Conservation (phyloP, 805 yeast species). For the Sugiyamaella qingdaonensis region DNA sequence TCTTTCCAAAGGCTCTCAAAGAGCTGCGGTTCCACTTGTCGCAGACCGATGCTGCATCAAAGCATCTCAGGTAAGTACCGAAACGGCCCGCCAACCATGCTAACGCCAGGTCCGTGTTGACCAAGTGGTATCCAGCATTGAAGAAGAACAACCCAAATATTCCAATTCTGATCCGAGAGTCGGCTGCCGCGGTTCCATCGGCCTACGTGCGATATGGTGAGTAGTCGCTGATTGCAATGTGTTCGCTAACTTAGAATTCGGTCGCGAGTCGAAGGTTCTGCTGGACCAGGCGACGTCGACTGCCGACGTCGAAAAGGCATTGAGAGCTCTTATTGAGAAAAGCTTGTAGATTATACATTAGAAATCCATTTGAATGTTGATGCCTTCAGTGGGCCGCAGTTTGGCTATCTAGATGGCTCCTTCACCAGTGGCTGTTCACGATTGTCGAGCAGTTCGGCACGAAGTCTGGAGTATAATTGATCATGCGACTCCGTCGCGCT, state of each 20-base stretch:
- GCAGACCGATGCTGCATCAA: slow-evolving; percentile 70
- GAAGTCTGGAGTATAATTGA: background rate
- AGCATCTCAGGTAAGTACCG: slow-evolving; percentile 33
- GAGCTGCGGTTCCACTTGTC: slow-evolving; percentile 81
- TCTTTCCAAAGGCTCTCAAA: slow-evolving; percentile 50
- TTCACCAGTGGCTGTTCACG: background rate
- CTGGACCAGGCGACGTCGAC: slow-evolving; percentile 41
- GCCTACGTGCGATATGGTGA: slow-evolving; percentile 65
- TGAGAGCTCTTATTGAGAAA: slow-evolving; percentile 36
- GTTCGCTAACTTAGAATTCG: slow-evolving; percentile 22
- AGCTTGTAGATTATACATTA: background rate
- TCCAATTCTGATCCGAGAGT: slow-evolving; percentile 77
- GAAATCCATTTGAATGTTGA: background rate
- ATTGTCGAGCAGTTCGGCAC: background rate
- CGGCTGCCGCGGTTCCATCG: slow-evolving; percentile 66
- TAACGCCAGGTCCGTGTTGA: slow-evolving; percentile 50
- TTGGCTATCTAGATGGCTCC: background rate
- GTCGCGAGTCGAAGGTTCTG: slow-evolving; percentile 39
- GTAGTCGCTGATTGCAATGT: slow-evolving; percentile 12
- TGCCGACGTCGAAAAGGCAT: slow-evolving; percentile 34
- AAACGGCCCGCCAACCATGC: background rate
- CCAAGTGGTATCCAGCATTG: slow-evolving; percentile 60
- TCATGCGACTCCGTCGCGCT: too few relatives aligned
- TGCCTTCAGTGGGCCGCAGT: background rate
- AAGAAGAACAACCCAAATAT: slow-evolving; percentile 58